Conservation (phyloP, 805 yeast species). For the Candida hungchunana region DNA sequence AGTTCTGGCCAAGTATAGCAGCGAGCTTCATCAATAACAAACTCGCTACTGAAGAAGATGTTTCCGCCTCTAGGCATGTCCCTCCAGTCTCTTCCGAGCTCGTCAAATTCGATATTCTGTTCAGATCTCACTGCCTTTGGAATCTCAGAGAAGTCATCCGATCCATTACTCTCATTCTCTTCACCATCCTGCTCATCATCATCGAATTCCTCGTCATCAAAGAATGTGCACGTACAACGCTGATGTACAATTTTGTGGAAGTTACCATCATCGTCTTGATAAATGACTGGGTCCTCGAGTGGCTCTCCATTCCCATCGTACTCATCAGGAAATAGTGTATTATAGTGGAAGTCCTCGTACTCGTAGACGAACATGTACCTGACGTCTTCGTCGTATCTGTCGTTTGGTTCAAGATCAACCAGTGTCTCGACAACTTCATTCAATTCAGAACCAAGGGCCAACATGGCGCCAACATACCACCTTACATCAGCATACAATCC, state of each 20-base stretch:
- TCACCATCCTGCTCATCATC: constrained; percentile 17
- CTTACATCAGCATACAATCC: constrained; percentile 55
- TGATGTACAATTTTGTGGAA: constrained; percentile 24
- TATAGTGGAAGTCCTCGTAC: constrained; percentile 38
- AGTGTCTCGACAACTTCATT: constrained; percentile 51
- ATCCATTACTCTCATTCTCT: constrained; percentile 10
- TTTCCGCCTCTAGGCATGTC: constrained; percentile 64
- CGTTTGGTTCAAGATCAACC: constrained; percentile 54
- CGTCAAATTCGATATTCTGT: constrained; percentile 45
- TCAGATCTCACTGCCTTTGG: constrained; percentile 35
- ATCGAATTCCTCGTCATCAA: constrained; percentile 20
- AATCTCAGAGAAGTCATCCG: constrained; percentile 9
- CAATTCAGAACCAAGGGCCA: constrained; percentile 43
- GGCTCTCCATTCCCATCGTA: constrained; percentile 32
- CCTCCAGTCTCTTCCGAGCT: constrained; percentile 65
- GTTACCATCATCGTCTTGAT: constrained; percentile 27
- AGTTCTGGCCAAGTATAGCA: constrained; percentile 25
- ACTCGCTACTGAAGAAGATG: constrained; percentile 27
- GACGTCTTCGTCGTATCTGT: constrained; percentile 65
- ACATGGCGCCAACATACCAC: constrained; percentile 51
- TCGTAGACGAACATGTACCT: constrained; percentile 58
- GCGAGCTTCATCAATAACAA: constrained; percentile 12
- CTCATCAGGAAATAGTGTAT: constrained; percentile 21
- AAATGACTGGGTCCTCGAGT: constrained; percentile 21
- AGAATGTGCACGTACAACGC: constrained; percentile 25